phyloP scores from a whole-genome alignment of 2,329 filamentous ascomycete genomes.

The Fusarium dimerum region DNA sequence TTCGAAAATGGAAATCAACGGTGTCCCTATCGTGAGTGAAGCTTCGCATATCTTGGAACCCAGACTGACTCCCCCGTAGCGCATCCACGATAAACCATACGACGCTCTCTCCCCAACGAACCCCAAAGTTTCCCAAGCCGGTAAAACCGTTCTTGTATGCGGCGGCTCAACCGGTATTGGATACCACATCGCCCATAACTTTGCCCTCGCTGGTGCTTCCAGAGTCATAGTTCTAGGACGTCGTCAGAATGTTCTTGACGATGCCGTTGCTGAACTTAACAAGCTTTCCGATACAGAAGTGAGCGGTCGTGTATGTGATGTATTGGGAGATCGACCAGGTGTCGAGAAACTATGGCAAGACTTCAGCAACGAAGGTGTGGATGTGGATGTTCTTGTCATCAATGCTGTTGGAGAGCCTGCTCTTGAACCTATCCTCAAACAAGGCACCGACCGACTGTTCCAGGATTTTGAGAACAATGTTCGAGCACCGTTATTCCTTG shows the following conservation, averaged over 20 bases:
- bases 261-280: slow-evolving; percentile 7
- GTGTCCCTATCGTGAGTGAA: slow-evolving; percentile 3
- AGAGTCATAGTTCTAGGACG: slow-evolving; percentile 40
- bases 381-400: slow-evolving; percentile 14
- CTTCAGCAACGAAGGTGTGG: background rate
- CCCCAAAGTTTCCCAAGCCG: slow-evolving; percentile 41
- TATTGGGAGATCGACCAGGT: slow-evolving; percentile 2
- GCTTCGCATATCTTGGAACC: too few relatives aligned
- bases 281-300: slow-evolving; percentile 9
- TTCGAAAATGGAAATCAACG: slow-evolving; percentile 1
- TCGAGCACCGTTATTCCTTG: slow-evolving; percentile 13
- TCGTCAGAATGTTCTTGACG: slow-evolving; percentile 7
- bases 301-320: background rate
- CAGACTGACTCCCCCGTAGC: slow-evolving; percentile 1
- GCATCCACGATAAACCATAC: slow-evolving; percentile 37
- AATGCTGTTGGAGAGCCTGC: slow-evolving; percentile 13
- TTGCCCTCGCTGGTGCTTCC: slow-evolving; percentile 40
- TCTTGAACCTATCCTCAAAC: slow-evolving; percentile 15
- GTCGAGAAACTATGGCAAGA: slow-evolving; percentile 10
- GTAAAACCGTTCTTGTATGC: slow-evolving; percentile 63
- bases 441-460: slow-evolving; percentile 22
- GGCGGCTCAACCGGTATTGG: slow-evolving; percentile 69
- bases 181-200: slow-evolving; percentile 62
- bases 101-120: slow-evolving; percentile 37
- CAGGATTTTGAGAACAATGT: slow-evolving; percentile 25